Base-by-base conservation (phyloP, 208 protist species). In the Trypanosoma cruzi region DNA sequence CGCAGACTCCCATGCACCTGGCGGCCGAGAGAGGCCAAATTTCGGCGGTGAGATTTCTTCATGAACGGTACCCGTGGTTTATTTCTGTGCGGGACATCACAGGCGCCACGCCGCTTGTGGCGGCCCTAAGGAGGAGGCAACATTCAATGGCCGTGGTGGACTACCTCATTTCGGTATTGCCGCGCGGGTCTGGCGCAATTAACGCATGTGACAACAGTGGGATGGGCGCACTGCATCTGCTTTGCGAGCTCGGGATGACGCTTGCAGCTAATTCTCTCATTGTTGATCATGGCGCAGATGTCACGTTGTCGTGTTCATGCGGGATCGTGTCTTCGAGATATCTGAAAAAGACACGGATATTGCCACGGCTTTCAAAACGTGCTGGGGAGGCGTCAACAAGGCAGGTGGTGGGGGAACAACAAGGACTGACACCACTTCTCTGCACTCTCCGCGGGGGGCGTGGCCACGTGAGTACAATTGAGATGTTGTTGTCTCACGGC, bases 1-100 rank as follows among this genome's bases (percentile, higher is more conserved):
- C 61, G 36, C 83, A 92, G 63, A 94, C 80, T 4, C 89, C 91
- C 11, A 62, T 96, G 60, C 91, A 96, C 71, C 28, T 89, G 29
- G 88, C 89, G 36, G 88, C 77, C 8, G 72, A 68, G 53, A 22
- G 61, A 34, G 84, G 84, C 3, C 75, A 87, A 53, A 63, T 84
- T 2, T 68, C 72, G 46, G 77, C 71, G 52, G 77, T 85, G 26
- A 69, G 75, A 50, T 81, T 83, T 48, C 81, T 96, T 6, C 50
- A 83, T 14, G 42, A 76, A 22, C 29, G 61, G 20, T 78, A 79
- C 26, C 79, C 86, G 4, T 50, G 56, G 8, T 85, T 64, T 22
- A 60, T 89, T 20, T 55, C 57, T 13, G 52, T 79, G 40, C 60
- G 50, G 11, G 86, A 94, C 64, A 34, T 88, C 46, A 90, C 76